Base-by-base conservation (phyloP, 2,329 filamentous ascomycete species). In the Grosmannia penicillata region DNA sequence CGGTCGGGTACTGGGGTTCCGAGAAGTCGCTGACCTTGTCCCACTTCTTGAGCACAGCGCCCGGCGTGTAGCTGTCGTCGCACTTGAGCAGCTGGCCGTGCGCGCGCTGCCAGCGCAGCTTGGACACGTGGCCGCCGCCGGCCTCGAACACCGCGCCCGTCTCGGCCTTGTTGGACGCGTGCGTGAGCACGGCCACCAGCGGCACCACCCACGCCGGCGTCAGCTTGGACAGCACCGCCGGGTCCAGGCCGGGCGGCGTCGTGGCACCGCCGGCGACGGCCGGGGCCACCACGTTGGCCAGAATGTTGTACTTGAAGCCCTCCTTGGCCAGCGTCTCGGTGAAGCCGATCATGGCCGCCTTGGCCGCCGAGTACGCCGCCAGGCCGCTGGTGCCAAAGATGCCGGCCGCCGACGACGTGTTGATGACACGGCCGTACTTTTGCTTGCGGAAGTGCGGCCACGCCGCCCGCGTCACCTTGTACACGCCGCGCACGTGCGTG, bases 391-490 rank as follows among this genome's bases (percentile, higher is more conserved):
- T 91, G 53, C 91, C 91, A 58, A 93, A 96, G 38, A 98, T 70
- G 52, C 91, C 91, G 45, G 91, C 87, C 41, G 86, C 86, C n/a
- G 89, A 96, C 27, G 89, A 77, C 19, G 91, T 96, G 70, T 93
- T 96, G 65, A 98, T 94, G 49, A 98, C 70, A 52, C 91, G 77
- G 46, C 91, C 91, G 58, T 84, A 98, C 75, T 95, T 96, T 65
- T 98, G 91, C 68, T 96, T 96, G 55, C 89, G 75, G 73, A 98
- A 96, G 62, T 96, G 71, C 43, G 89, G 86, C 89, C 91, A 98
- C 37, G 91, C 91, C 46, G 91, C 91, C 59, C 78, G 79, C 44
- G 91, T 73, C 59, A 84, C 93, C 75, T 94, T 96, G 72, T 93
- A 98, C 53, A 86, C 80, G 51, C 91, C 91, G 56, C 77, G 82